phyloP scores from a whole-genome alignment of 2,329 filamentous ascomycete species.

The Aspergillus udagawae region DNA sequence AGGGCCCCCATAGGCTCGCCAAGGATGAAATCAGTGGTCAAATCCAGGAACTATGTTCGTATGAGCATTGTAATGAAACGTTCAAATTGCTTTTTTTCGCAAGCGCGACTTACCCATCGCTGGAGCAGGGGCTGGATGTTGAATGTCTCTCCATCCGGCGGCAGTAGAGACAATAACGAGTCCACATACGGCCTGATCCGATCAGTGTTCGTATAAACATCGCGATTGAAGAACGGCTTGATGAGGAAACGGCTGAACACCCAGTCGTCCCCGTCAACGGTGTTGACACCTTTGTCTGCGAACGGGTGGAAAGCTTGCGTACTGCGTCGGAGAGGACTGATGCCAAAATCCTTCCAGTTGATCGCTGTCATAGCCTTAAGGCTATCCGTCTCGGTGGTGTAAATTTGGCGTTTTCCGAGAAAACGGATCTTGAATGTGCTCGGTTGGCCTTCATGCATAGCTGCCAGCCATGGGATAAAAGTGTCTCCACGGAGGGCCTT shows the following conservation, averaged over 20 bases:
- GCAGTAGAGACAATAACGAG: neutral
- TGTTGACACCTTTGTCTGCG: neutral
- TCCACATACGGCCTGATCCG: neutral
- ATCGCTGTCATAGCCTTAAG: too few relatives aligned
- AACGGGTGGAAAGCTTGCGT: too few relatives aligned
- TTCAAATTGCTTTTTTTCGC: neutral
- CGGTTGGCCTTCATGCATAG: too few relatives aligned
- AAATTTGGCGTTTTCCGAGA: too few relatives aligned
- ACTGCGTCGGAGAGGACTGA: too few relatives aligned
- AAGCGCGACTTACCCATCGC: slow-evolving; percentile 8
- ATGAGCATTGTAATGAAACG: neutral
- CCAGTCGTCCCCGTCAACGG: slow-evolving; percentile 9
- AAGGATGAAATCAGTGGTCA: slow-evolving; percentile 14
- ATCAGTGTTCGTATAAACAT: neutral
- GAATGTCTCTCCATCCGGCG: slow-evolving; percentile 4
- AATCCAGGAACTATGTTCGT: slow-evolving; percentile 10
- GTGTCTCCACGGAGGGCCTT: too few relatives aligned
- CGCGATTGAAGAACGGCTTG: slow-evolving; percentile 10
- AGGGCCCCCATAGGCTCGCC: slow-evolving; percentile 12
- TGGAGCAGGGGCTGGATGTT: slow-evolving; percentile 6
- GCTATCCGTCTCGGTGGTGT: too few relatives aligned
- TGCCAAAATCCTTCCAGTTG: too few relatives aligned
- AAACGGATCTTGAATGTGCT: too few relatives aligned
- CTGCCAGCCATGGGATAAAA: too few relatives aligned
- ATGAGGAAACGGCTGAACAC: slow-evolving; percentile 5